phyloP scores from a whole-genome alignment of 148 eudicot genomes.

The Tetragonia tetragonoides region DNA sequence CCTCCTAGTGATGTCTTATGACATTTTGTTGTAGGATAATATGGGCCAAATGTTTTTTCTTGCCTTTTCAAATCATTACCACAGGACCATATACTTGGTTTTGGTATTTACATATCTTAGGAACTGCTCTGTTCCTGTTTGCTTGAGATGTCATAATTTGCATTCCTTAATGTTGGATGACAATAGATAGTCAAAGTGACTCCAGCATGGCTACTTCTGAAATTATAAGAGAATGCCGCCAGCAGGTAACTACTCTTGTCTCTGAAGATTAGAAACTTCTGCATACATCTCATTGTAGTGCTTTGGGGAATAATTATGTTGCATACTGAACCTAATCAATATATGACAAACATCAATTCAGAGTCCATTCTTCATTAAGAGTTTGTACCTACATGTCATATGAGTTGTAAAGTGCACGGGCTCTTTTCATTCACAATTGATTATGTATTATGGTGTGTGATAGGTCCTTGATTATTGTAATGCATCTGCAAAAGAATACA shows the following conservation, averaged over 20 bases:
- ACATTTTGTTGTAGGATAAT: neutral
- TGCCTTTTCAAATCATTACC: too few species aligned
- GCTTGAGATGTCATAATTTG: neutral
- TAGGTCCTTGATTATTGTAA: slow-evolving; percentile 87
- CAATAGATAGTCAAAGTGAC: slow-evolving; percentile 80
- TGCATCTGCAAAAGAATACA: slow-evolving; percentile 85
- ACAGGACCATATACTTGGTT: neutral
- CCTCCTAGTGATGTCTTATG: neutral
- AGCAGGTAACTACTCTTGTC: slow-evolving; percentile 47
- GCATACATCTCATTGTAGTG: neutral
- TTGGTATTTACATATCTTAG: neutral
- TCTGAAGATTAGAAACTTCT: neutral
- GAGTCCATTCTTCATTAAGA: neutral
- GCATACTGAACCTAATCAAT: neutral
- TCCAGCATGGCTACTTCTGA: slow-evolving; percentile 70
- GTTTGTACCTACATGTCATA: neutral
- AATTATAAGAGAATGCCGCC: slow-evolving; percentile 68
- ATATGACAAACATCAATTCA: neutral
- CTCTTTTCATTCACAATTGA: slow-evolving; percentile 1
- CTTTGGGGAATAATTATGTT: neutral
- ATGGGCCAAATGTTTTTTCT: neutral
- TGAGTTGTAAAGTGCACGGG: neutral
- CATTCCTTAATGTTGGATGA: slow-evolving; percentile 37
- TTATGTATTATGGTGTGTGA: slow-evolving; percentile 10
- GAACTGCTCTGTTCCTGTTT: neutral